Percentiles rank a stretch among this genome's conserved stretches.
Evolutionary conservation across 2,329 filamentous ascomycete species (phyloP).

Genomic region (Acrocalymma vagum): DNA sequence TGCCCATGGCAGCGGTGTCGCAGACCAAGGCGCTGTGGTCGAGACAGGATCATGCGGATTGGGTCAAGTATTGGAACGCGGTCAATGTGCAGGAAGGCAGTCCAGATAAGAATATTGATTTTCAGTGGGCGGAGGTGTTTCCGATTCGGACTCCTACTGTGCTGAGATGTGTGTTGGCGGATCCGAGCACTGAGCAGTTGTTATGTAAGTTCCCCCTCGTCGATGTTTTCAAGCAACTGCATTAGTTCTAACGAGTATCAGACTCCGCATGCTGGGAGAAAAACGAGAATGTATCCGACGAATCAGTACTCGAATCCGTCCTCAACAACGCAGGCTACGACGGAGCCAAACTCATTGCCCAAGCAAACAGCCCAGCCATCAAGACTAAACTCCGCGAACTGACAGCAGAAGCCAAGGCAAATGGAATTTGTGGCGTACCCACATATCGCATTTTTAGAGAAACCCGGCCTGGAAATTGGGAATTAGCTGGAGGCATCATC

Average conservation of each 20-base stretch:
- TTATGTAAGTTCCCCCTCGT: slow-evolving; percentile 33
- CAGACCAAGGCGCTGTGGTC: slow-evolving; percentile 34
- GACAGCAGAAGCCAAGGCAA: slow-evolving; percentile 39
- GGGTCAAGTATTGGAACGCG: slow-evolving; percentile 43
- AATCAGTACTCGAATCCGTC: slow-evolving; percentile 28
- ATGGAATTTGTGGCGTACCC: slow-evolving; percentile 43
- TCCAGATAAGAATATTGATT: slow-evolving; percentile 32
- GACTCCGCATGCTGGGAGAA: slow-evolving; percentile 44
- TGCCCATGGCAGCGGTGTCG: slow-evolving; percentile 35
- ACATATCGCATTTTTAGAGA: slow-evolving; percentile 39
- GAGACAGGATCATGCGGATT: slow-evolving; percentile 41
- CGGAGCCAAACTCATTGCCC: slow-evolving; percentile 30
- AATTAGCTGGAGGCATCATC: slow-evolving; percentile 30
- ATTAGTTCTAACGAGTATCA: slow-evolving; percentile 17
- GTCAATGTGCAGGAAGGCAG: slow-evolving; percentile 36
- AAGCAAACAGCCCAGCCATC: slow-evolving; percentile 28
- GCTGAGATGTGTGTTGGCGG: slow-evolving; percentile 37
- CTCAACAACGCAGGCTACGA: slow-evolving; percentile 38
- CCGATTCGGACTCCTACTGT: slow-evolving; percentile 45
- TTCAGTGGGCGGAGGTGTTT: slow-evolving; percentile 40
- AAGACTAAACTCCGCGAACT: slow-evolving; percentile 35
- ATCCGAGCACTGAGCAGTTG: slow-evolving; percentile 26
- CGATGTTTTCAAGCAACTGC: not conserved
- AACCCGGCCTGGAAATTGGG: slow-evolving; percentile 15
- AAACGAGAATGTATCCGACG: slow-evolving; percentile 37